Conservation (phyloP, 805 yeast species). For the Candida fluviatilis region DNA sequence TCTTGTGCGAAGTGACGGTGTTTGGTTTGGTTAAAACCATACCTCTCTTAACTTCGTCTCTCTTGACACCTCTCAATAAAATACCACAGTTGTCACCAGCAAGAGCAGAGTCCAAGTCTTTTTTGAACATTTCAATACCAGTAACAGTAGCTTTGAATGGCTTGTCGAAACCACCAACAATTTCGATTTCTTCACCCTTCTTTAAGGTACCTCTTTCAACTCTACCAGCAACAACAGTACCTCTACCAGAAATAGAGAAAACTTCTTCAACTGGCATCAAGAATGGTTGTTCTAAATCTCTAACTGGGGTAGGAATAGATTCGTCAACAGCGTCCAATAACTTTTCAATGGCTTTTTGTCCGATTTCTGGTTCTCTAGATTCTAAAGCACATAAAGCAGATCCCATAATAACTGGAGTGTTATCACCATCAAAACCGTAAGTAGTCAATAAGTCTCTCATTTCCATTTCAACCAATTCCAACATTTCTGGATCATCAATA, state of each 20-base stretch:
- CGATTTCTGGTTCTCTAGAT: constrained; percentile 84
- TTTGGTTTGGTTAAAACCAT: constrained; percentile 96
- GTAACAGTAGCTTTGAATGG: constrained; percentile 93
- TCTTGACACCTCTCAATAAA: constrained; percentile 94
- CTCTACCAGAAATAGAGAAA: constrained; percentile 98
- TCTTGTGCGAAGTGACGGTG: constrained; percentile 86
- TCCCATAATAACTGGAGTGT: constrained; percentile 97
- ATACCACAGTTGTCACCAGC: constrained; percentile 99
- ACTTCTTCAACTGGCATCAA: constrained; percentile 96
- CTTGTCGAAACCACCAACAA: constrained; percentile 85
- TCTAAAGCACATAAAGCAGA: constrained; percentile 97
- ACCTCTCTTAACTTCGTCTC: constrained; percentile 96
- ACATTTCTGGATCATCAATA: constrained; percentile 97
- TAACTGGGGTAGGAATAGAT: constrained; percentile 91
- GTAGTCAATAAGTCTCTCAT: constrained; percentile 92
- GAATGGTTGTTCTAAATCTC: constrained; percentile 96
- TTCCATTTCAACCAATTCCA: constrained; percentile 99
- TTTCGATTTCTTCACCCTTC: constrained; percentile 98
- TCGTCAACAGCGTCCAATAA: constrained; percentile 91
- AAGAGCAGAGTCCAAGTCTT: constrained; percentile 94
- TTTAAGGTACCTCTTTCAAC: constrained; percentile 96
- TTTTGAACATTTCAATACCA: constrained; percentile 99
- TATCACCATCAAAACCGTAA: constrained; percentile 97
- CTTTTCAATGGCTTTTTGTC: constrained; percentile 76
- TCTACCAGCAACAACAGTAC: constrained; percentile 98